Evolutionary conservation across 345 rosid species (phyloP).

Genomic region (Euphorbia tirucalli): DNA sequence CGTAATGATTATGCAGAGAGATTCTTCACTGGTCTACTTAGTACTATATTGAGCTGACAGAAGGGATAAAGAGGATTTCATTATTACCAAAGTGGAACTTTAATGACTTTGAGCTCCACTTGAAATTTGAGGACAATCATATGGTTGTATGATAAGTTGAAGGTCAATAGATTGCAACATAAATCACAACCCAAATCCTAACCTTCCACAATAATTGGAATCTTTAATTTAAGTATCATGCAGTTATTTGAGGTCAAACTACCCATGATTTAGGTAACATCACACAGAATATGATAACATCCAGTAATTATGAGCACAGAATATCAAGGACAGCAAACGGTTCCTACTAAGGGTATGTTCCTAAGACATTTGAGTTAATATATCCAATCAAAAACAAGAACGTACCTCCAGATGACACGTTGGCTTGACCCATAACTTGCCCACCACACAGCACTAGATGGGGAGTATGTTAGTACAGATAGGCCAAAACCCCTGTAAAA

Average conservation of each 20-base stretch:
- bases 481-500: conserved; percentile 94
- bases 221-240: neutral
- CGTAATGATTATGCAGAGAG: neutral
- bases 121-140: neutral
- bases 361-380: neutral
- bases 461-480: conserved; percentile 90
- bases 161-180: neutral
- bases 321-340: neutral
- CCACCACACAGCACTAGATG: conserved; percentile 99
- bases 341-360: neutral
- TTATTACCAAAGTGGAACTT: neutral
- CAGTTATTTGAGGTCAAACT: neutral
- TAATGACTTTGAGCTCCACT: neutral
- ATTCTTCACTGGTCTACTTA: neutral
- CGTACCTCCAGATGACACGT: conserved; percentile 87
- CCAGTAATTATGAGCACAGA: neutral
- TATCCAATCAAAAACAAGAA: conserved; percentile 6
- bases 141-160: neutral
- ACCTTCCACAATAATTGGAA: neutral
- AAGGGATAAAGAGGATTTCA: neutral
- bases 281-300: neutral
- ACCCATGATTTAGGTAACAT: neutral
- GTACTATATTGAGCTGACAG: neutral
- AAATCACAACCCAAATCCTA: neutral
- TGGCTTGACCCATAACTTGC: conserved; percentile 97